Base-by-base conservation (phyloP, 2,329 filamentous ascomycete species). In the Sporothrix mexicana region DNA sequence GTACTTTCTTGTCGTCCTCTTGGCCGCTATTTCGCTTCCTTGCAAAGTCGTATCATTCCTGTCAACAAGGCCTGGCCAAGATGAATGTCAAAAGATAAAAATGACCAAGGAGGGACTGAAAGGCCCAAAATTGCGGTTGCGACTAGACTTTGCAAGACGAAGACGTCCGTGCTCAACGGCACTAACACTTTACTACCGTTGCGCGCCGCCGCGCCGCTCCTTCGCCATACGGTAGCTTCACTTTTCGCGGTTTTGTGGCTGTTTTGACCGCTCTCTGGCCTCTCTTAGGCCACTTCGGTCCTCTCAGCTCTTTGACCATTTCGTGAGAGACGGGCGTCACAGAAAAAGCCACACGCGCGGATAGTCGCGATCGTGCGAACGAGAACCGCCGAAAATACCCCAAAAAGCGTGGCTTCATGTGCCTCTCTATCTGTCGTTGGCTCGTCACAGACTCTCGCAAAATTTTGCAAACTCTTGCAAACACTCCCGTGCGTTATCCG, bases 91-190 rank as follows among this genome's bases (percentile, higher is more conserved):
- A 36, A 36, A 30, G 7, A 36, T 7, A 36, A 36, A 36, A 30
- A 36, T 6, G 30, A 36, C 30, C 30, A 5, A 36, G 30, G 30
- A 36, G 30, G 30, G 2, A 6, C 30, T 36, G 2, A 36, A 36
- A 36, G 30, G 30, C 30, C 30, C 8, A 23, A 53, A 55, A 23
- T 53, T 53, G 36, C 59, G 6, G 61, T 23, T 5, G n/a, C 17
- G 36, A 47, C n/a, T 23, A 12, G 53, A 25, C 10, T 36, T 36
- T 36, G 30, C n/a, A 45, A 12, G 0, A 47, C 10, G 3, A 47
- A 47, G 20, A 66, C 43, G 61, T 66, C 61, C 41, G 61, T 66
- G 61, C 61, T 41, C 59, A 62, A 41, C 36, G 30, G 61, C 20
- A 47, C 61, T 47, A 17, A 43, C 6, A 43, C 59, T 23, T 20